Percentiles rank a stretch among this genome's conserved stretches.
Evolutionary conservation across 352 stramenopile species (phyloP).

Genomic region (Detonula confervacea): DNA sequence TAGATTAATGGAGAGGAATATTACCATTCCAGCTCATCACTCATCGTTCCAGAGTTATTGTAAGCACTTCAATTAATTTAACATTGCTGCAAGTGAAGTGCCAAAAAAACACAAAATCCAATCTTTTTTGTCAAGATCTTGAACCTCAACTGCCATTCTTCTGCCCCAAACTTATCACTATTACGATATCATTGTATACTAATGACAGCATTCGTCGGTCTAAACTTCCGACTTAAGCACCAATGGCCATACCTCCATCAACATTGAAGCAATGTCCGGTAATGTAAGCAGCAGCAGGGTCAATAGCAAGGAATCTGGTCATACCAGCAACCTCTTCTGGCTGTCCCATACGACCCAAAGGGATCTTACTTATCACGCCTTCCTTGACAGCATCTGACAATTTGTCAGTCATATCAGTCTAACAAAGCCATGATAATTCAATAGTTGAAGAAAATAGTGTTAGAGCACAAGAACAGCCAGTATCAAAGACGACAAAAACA

Average conservation of each 20-base stretch:
- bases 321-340: conserved; percentile 86
- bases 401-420: conserved; percentile 87
- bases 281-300: conserved; percentile 88
- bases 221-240: conserved; percentile 44
- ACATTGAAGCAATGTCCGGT: conserved; percentile 90
- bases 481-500: too few relatives aligned
- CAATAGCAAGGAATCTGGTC: conserved; percentile 86
- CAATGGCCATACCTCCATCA: conserved; percentile 89
- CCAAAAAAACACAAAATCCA: too few relatives aligned
- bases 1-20: too few relatives aligned
- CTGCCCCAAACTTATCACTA: not conserved
- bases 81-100: too few relatives aligned
- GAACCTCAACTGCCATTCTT: not conserved
- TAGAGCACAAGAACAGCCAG: too few relatives aligned
- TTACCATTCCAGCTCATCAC: too few relatives aligned
- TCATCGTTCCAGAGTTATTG: too few relatives aligned
- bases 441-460: too few relatives aligned
- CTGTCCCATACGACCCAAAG: conserved; percentile 87
- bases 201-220: not conserved
- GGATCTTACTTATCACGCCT: conserved; percentile 82
- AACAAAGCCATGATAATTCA: too few relatives aligned
- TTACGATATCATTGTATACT: not conserved
- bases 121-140: too few relatives aligned
- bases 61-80: too few relatives aligned
- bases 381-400: conserved; percentile 66